Base-by-base conservation (phyloP, 768 basidiomycete genomes). In the Holtermannia corniformis region DNA sequence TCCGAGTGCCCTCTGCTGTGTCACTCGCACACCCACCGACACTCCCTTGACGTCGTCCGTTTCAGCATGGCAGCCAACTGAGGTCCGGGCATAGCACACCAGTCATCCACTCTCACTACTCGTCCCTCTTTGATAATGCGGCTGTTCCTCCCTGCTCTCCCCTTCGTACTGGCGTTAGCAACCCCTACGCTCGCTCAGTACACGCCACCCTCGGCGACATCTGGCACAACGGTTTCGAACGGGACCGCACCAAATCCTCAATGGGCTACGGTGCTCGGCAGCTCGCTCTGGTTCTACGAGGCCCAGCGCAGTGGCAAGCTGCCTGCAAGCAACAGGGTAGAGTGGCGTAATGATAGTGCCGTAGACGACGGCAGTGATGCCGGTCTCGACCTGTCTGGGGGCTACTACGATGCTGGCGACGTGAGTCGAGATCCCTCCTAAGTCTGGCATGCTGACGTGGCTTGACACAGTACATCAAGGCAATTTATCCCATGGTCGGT, bases 361-460 rank as follows among this genome's bases (percentile, higher is more conserved):
- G 61, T 83, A 21, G 74, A 81, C 28, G 92, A 96, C 72, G 92
- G 90, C 13, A 71, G 76, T 53, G 84, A 88, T 57, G 82, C 77
- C 27, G 77, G 78, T 4, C 63, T 89, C 14, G 86, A 96, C 68
- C 73, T 95, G 49, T 81, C 78, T 26, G 88, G 89, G 68, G 92
- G 91, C 5, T 93, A 84, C 67, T 92, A 87, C 67, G 91, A 93
- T 76, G 89, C 91, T 55, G 90, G 90, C 75, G 86, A 63, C 75
- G 62, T 64, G 44, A 59, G 60, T 59, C 7, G 10, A 37, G 32
- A 7, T 7, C 16, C 32, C 19, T 13, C n/a, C 28, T 3, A 25
- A 22, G 1, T 24, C 20, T 25, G 23, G 22, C 21, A n/a, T 40
- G 22, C 3, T 32, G 26, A 11, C 12, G n/a, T 23, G 28, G 32